These are phyloP conservation scores for Xylariaceae sp. DNA, from an alignment of 2,329 filamentous ascomycete species.

Conservation along the genomic window DNA sequence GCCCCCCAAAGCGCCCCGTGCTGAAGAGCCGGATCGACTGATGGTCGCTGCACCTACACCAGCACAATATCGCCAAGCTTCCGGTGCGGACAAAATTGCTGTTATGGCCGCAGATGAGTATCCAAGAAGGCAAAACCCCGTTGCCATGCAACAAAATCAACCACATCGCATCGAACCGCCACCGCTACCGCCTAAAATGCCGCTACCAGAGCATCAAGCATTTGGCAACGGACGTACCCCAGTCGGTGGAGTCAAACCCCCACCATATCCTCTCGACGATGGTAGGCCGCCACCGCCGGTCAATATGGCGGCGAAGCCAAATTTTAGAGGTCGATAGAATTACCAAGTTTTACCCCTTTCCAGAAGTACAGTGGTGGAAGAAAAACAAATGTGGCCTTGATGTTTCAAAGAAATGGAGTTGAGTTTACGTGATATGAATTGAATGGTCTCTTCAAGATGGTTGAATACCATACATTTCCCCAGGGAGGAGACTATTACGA, in stretches of 20 bases:
- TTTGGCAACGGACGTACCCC: constrained; percentile 33
- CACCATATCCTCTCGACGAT: constrained; percentile 76
- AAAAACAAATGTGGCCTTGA: neutral
- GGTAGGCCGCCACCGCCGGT: constrained; percentile 79
- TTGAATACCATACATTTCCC: too few relatives aligned
- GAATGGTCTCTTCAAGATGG: constrained; percentile 6
- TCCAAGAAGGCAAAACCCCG: constrained; percentile 37
- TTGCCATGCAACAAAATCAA: constrained; percentile 30
- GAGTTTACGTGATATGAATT: constrained; percentile 2
- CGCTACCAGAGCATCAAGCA: constrained; percentile 52
- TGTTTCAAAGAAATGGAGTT: constrained; percentile 2
- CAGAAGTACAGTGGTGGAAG: constrained; percentile 7
- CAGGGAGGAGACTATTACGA: too few relatives aligned
- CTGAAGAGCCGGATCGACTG: constrained; percentile 50
- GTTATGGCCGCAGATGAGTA: constrained; percentile 58
- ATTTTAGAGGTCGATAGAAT: constrained; percentile 53
- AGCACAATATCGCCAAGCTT: constrained; percentile 53
- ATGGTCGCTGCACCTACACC: constrained; percentile 55
- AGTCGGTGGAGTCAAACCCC: constrained; percentile 29
- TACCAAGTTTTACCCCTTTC: neutral
- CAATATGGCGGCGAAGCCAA: constrained; percentile 82
- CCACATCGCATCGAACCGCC: constrained; percentile 56
- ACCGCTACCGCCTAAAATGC: constrained; percentile 73
- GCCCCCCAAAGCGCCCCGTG: constrained; percentile 24
- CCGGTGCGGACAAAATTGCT: constrained; percentile 64